These are phyloP conservation scores for Diplodia mutila DNA, from an alignment of 2,329 filamentous ascomycete species.

Conservation along the genomic window DNA sequence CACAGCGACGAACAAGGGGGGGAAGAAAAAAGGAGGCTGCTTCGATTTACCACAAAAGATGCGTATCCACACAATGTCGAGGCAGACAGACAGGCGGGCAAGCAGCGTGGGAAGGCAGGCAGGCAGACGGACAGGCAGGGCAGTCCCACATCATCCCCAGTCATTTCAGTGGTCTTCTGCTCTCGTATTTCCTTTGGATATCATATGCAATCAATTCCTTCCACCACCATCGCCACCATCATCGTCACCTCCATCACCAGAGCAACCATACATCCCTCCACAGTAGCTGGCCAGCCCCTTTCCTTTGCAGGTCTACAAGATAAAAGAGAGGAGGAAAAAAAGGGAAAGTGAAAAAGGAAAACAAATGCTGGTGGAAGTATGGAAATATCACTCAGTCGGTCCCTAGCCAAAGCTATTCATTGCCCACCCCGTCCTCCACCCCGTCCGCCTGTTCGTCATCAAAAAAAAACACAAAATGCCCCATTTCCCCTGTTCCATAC, in stretches of 20 bases:
- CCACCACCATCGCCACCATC: neutral
- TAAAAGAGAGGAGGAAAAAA: neutral
- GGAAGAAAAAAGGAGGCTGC: no score
- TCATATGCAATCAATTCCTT: slow-evolving; percentile 17
- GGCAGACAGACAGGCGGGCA: neutral
- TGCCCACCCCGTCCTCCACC: neutral
- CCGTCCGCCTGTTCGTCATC: neutral
- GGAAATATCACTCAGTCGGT: neutral
- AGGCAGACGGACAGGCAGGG: neutral
- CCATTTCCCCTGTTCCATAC: neutral
- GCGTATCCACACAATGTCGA: neutral
- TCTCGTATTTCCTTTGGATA: slow-evolving; percentile 7
- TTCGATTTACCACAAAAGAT: neutral
- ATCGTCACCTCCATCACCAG: no score
- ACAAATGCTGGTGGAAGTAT: neutral
- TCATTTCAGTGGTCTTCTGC: neutral
- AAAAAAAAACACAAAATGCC: neutral
- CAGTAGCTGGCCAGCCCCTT: neutral
- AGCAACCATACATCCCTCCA: neutral
- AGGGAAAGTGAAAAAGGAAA: neutral
- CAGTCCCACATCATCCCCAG: neutral
- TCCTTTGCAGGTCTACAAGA: slow-evolving; percentile 6
- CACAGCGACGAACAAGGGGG: no score
- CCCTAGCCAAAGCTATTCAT: neutral
- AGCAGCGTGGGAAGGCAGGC: no score